Base-by-base conservation (phyloP, 805 yeast species). In the Candida ficus region DNA sequence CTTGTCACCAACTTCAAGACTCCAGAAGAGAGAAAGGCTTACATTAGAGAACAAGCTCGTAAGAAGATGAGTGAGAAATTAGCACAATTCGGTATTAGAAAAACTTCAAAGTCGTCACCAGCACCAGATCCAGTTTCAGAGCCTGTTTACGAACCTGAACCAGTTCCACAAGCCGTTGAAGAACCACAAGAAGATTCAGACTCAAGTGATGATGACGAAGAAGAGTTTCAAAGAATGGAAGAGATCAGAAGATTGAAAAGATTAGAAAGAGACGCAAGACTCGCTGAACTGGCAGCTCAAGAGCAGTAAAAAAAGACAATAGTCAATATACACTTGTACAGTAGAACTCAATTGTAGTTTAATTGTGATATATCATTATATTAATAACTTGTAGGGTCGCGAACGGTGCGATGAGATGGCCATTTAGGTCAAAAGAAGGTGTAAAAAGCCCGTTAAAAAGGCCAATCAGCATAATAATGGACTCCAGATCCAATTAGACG, bases 61-160 rank as follows among this genome's bases (percentile, higher is more conserved):
- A 78, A 79, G 52, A 75, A 82, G 58, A 87, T 89, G 95, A 78
- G 78, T 43, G 95, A 86, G 54, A 70, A 89, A 51, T 69, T 88
- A 41, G 53, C 57, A 18, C 50, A 48, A 28, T 48, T 88, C 38
- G 95, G 95, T 1, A 74, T 87, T 42, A 63, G 71, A n/a, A 63
- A 6, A 9, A 12, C 26, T 13, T 14, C 41, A 21, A 12, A 39
- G 19, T 12, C 39, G 9, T 58, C 63, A 8, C 54, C 60, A 3
- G 54, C 55, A 27, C 57, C 60, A 12, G 45, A 44, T 9, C 57
- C 62, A 23, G 57, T 31, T 14, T 7, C 36, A 12, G 32, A 12
- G 17, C 33, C 23, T 23, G 10, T 63, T 18, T 50, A 60, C 4
- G 53, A 66, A 4, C 61, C 70, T 5, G 52, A 55, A 9, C 48